Conservation (phyloP, 2,329 filamentous ascomycete species). For the Fusarium coicis region DNA sequence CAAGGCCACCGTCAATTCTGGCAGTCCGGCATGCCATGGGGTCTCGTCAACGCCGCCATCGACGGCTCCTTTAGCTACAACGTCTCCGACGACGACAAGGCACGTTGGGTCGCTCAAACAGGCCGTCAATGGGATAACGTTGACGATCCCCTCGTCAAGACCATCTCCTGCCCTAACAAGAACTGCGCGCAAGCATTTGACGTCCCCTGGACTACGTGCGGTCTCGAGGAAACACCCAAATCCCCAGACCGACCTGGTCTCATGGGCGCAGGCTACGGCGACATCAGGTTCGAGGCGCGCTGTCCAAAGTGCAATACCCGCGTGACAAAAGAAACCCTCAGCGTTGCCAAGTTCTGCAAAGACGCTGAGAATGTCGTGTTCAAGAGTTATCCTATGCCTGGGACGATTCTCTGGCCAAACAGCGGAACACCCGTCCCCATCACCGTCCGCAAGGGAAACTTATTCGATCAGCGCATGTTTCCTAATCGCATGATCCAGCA, state of each 20-base stretch:
- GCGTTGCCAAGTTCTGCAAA: constrained; percentile 65
- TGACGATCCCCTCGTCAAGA: constrained; percentile 57
- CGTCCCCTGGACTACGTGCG: constrained; percentile 66
- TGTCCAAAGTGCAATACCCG: constrained; percentile 63
- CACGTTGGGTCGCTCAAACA: constrained; percentile 58
- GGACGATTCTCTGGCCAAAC: constrained; percentile 69
- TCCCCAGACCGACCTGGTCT: constrained; percentile 43
- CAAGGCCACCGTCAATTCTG: constrained; percentile 52
- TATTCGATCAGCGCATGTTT: constrained; percentile 56
- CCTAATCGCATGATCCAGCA: constrained; percentile 67
- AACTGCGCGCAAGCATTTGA: constrained; percentile 48
- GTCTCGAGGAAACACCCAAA: constrained; percentile 30
- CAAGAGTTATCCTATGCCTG: constrained; percentile 68
- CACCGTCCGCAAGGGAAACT: not conserved
- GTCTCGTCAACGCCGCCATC: constrained; percentile 63
- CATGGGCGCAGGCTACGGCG: constrained; percentile 68
- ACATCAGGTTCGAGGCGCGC: constrained; percentile 60
- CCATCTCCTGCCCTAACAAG: constrained; percentile 55
- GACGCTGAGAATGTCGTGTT: constrained; percentile 61
- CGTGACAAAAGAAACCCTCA: constrained; percentile 67
- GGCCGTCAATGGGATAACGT: constrained; percentile 65
- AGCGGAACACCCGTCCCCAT: constrained; percentile 58
- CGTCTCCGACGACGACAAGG: constrained; percentile 53
- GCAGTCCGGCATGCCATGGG: constrained; percentile 71
- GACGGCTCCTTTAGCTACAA: constrained; percentile 65